A percentile compares a stretch with the other conserved stretches of the same genome.
phyloP scores from a whole-genome alignment of 2,329 filamentous ascomycete species.

The Xylariaceae sp. region DNA sequence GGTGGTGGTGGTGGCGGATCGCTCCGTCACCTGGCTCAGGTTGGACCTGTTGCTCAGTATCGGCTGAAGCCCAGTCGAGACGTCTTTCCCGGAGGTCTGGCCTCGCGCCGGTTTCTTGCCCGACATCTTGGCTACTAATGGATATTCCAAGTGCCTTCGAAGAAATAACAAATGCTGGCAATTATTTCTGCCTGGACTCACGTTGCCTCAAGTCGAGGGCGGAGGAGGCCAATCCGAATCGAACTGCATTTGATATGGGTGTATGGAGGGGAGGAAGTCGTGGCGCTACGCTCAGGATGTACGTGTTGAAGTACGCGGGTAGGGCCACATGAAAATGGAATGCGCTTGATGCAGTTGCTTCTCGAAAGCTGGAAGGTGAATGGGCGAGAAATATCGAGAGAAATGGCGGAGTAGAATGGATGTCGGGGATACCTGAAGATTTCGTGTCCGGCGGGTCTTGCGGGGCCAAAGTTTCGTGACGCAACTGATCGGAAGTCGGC shows the following conservation, averaged over 20 bases:
- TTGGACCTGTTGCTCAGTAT: conserved; percentile 12
- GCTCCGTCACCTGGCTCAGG: conserved; percentile 26
- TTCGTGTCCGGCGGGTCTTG: conserved; percentile 5
- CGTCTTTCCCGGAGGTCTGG: conserved; percentile 26
- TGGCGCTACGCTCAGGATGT: conserved; percentile 2
- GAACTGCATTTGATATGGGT: conserved; percentile 33
- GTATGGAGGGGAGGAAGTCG: conserved; percentile 7
- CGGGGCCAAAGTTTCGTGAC: conserved; percentile 5
- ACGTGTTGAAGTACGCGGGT: not conserved
- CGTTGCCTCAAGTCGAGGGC: conserved; percentile 40
- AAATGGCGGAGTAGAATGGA: not conserved
- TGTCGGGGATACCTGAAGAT: not conserved
- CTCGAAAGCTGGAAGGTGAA: not conserved
- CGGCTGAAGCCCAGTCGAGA: conserved; percentile 29
- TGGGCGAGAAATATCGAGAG: not conserved
- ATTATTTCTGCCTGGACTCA: conserved; percentile 34
- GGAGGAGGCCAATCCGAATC: conserved; percentile 37
- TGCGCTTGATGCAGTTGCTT: not conserved
- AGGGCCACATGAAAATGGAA: conserved; percentile 7
- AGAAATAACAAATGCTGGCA: conserved; percentile 9
- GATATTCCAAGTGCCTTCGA: conserved; percentile 7
- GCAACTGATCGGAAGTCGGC: not conserved
- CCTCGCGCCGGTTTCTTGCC: conserved; percentile 20
- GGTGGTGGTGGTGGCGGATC: not conserved
- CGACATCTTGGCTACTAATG: conserved; percentile 26